A percentile compares a stretch with the other conserved stretches of the same genome.
These are phyloP conservation scores for Beta macrorhiza DNA, from an alignment of 179 eudicot species.

Conservation along the genomic window DNA sequence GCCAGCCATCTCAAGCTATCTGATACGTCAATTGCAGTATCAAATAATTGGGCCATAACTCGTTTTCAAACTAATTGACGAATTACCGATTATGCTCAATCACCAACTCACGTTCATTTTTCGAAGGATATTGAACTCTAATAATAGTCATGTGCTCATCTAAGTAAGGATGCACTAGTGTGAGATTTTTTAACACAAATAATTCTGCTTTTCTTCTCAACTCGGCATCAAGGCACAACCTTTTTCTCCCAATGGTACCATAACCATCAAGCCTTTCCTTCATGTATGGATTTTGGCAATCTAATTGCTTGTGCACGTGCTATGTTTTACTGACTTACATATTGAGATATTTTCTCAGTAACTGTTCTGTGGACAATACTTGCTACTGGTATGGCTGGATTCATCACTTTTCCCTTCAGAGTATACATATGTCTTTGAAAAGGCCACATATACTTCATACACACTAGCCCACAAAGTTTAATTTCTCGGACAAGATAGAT, in stretches of 20 bases:
- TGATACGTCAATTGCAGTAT: background rate
- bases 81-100: conserved; percentile 1
- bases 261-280: no score
- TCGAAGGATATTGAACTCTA: background rate
- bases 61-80: background rate
- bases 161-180: background rate
- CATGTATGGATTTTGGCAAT: no score
- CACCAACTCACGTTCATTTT: background rate
- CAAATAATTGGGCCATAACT: background rate
- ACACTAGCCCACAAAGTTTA: background rate
- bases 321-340: no score
- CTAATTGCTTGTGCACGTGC: background rate
- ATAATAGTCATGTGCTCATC: background rate
- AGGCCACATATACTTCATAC: background rate
- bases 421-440: background rate
- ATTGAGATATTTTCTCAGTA: background rate
- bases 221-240: background rate
- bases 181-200: background rate
- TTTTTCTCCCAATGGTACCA: background rate
- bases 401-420: background rate
- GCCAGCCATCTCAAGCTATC: background rate
- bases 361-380: background rate
- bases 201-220: background rate
- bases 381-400: background rate
- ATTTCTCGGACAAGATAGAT: background rate